Evolutionary conservation across 257 asterid genomes (phyloP).

Genomic region (Lavandula angustifolia): DNA sequence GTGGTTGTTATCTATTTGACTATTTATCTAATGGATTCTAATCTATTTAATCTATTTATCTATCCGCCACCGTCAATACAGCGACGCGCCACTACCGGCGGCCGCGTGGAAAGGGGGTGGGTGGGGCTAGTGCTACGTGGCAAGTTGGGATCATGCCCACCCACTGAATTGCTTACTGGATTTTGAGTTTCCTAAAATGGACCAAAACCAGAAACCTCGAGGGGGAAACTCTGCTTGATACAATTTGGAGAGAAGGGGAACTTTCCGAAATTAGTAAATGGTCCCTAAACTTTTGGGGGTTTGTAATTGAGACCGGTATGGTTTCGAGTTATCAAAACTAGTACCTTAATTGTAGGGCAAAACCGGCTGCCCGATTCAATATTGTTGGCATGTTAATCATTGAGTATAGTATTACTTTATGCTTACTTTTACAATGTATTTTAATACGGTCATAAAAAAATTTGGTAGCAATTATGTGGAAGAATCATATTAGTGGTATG

Average conservation of each 20-base stretch:
- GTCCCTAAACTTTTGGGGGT: constrained; percentile 30
- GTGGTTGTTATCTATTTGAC: constrained; percentile 35
- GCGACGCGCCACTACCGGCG: constrained; percentile 34
- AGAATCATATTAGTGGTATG: too few species aligned
- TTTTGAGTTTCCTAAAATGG: constrained; percentile 32
- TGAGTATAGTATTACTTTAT: too few species aligned
- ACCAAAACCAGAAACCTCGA: constrained; percentile 30
- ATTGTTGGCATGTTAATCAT: constrained; percentile 11
- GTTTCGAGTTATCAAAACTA: constrained; percentile 35
- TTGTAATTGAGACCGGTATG: background rate
- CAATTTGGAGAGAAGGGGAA: background rate
- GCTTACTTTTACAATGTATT: too few species aligned
- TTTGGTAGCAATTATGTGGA: too few species aligned
- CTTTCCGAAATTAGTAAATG: constrained; percentile 35
- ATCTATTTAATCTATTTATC: background rate
- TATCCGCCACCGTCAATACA: constrained; percentile 41
- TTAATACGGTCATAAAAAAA: too few species aligned
- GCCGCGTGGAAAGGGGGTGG: constrained; percentile 34
- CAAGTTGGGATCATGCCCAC: constrained; percentile 4
- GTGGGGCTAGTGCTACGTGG: constrained; percentile 37
- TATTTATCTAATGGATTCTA: constrained; percentile 28
- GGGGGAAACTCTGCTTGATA: background rate
- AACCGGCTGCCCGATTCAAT: constrained; percentile 36
- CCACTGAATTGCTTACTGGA: constrained; percentile 32
- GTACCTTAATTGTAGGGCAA: constrained; percentile 20